Evolutionary conservation across 257 asterid genomes (phyloP).

Genomic region (Penstemon newberryi): DNA sequence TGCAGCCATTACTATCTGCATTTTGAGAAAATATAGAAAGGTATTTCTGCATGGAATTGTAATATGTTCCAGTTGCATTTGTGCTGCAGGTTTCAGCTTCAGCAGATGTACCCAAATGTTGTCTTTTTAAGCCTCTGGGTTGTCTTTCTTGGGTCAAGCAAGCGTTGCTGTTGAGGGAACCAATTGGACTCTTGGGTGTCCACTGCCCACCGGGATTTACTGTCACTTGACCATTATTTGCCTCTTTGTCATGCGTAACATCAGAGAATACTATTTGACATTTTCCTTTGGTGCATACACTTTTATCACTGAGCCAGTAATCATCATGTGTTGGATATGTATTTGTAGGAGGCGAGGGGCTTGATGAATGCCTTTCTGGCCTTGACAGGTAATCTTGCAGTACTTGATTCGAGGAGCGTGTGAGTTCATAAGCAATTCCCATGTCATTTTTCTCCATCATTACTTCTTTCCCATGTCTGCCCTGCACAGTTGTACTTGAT

Average conservation of each 20-base stretch:
- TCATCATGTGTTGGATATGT: slow-evolving; percentile 33
- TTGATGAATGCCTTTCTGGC: slow-evolving; percentile 32
- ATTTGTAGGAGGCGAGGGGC: slow-evolving; percentile 31
- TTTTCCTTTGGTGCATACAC: slow-evolving; percentile 50
- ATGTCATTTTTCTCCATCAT: no score
- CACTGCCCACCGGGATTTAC: slow-evolving; percentile 26
- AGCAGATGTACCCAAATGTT: slow-evolving; percentile 27
- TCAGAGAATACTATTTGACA: slow-evolving; percentile 70
- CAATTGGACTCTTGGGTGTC: slow-evolving; percentile 36
- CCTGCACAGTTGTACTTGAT: slow-evolving; percentile 32
- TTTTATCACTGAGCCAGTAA: slow-evolving; percentile 31
- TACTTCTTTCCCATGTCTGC: slow-evolving; percentile 27
- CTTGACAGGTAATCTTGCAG: slow-evolving; percentile 30
- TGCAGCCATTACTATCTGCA: slow-evolving; percentile 28
- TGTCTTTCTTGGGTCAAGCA: slow-evolving; percentile 46
- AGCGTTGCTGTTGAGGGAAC: slow-evolving; percentile 42
- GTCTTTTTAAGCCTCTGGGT: slow-evolving; percentile 43
- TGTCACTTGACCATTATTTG: slow-evolving; percentile 15
- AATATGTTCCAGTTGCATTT: slow-evolving; percentile 38
- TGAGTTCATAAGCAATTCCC: neutral
- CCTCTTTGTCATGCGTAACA: slow-evolving; percentile 66
- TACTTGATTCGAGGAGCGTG: slow-evolving; percentile 30
- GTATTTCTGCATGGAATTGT: slow-evolving; percentile 56
- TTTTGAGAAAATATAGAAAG: slow-evolving; percentile 32
- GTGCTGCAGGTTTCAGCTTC: slow-evolving; percentile 48